These are phyloP conservation scores for Solanum stenotomum DNA, from an alignment of 257 asterid genomes.

Conservation along the genomic window DNA sequence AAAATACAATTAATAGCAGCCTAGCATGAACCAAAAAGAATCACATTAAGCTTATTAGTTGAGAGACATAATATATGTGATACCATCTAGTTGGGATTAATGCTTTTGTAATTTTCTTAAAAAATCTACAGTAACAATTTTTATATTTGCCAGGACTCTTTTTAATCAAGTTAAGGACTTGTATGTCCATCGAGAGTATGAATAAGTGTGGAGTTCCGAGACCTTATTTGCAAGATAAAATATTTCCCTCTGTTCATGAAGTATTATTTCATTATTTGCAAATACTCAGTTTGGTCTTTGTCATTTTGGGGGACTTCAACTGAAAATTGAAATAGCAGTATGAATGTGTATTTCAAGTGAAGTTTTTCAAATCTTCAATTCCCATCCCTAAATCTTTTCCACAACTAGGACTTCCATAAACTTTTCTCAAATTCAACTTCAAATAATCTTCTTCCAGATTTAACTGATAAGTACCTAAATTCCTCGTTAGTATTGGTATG, in stretches of 20 bases:
- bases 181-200: not conserved
- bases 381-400: not conserved
- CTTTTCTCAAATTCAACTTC: not conserved
- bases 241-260: not conserved
- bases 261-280: not conserved
- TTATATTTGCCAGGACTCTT: not conserved
- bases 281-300: not conserved
- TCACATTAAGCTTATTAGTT: not conserved
- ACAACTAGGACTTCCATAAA: not conserved
- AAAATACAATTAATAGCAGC: constrained; percentile 72
- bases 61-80: not conserved
- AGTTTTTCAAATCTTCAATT: not conserved
- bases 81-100: not conserved
- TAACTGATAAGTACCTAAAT: not conserved
- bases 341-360: not conserved
- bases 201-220: not conserved
- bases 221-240: not conserved
- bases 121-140: not conserved
- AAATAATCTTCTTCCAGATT: not conserved
- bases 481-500: not conserved
- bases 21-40: constrained; percentile 18
- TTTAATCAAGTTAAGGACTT: not conserved
- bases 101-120: rapidly evolving
- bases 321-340: not conserved
- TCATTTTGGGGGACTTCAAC: not conserved